Evolutionary conservation across 2,329 filamentous ascomycete species (phyloP).

Genomic region (Fusarium mangiferae): DNA sequence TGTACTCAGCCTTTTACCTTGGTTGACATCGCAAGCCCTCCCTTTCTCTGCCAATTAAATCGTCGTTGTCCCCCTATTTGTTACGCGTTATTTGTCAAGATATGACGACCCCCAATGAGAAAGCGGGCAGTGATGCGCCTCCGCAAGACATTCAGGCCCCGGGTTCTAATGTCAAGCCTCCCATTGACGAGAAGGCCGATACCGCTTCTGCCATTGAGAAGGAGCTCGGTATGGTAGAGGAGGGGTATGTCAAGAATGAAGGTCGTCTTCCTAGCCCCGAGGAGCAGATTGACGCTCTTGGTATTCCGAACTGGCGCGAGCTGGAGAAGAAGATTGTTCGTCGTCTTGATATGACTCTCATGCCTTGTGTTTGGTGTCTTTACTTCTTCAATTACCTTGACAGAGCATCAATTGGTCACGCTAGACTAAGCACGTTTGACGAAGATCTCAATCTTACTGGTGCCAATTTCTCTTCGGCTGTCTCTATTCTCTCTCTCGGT

Average conservation of each 20-base stretch:
- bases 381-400: constrained; percentile 25
- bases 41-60: not conserved
- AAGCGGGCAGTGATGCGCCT: not conserved
- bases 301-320: constrained; percentile 11
- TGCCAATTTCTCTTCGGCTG: constrained; percentile 12
- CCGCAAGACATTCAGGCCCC: not conserved
- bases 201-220: not conserved
- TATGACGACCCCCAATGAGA: not conserved
- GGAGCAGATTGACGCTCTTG: constrained; percentile 14
- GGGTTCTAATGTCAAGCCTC: not conserved
- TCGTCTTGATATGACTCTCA: constrained; percentile 16
- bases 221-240: constrained; percentile 3
- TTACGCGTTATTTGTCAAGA: rapidly evolving
- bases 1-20: not conserved
- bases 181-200: not conserved
- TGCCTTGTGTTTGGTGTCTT: constrained; percentile 20
- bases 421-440: not conserved
- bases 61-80: not conserved
- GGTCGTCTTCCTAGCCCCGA: constrained; percentile 8
- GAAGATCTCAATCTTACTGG: not conserved
- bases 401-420: constrained; percentile 12
- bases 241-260: constrained; percentile 2
- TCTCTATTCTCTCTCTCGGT: constrained; percentile 20
- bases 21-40: not conserved
- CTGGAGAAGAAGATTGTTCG: constrained; percentile 19